Conservation (phyloP, 768 basidiomycete species). For the Dacryopinax primogenitus region DNA sequence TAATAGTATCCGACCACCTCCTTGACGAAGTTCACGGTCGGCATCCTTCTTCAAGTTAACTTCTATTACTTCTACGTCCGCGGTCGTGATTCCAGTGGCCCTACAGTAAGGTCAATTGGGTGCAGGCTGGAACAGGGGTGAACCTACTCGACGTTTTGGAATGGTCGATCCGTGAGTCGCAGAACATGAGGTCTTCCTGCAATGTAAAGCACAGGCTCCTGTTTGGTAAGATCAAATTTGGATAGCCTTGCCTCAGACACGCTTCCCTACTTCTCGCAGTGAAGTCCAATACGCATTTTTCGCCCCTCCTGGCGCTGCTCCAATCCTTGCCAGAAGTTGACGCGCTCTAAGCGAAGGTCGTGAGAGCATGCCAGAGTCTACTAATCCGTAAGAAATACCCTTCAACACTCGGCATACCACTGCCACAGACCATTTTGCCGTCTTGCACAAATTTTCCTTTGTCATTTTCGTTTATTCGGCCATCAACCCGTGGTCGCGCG, state of each 20-base stretch:
- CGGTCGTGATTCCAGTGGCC: slow-evolving; percentile 85
- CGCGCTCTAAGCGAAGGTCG: slow-evolving; percentile 44
- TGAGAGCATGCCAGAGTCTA: background rate
- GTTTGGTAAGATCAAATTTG: slow-evolving; percentile 11
- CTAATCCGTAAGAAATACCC: slow-evolving; percentile 40
- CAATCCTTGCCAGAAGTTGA: slow-evolving; percentile 61
- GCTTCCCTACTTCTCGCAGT: slow-evolving; percentile 55
- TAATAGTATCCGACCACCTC: slow-evolving; percentile 64
- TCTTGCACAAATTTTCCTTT: slow-evolving; percentile 32
- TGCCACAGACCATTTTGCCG: slow-evolving; percentile 45
- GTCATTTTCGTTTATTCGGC: slow-evolving; percentile 24
- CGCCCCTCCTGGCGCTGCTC: slow-evolving; percentile 63
- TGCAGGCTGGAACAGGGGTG: background rate
- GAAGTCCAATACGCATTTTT: slow-evolving; percentile 89
- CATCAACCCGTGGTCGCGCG: background rate
- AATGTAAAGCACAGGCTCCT: slow-evolving; percentile 91
- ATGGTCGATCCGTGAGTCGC: slow-evolving; percentile 69
- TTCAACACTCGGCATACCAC: slow-evolving; percentile 89
- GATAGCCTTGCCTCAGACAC: background rate
- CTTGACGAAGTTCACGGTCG: slow-evolving; percentile 58
- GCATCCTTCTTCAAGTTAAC: slow-evolving; percentile 76
- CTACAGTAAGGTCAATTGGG: slow-evolving; percentile 28
- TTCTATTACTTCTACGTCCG: slow-evolving; percentile 87
- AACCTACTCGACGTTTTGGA: slow-evolving; percentile 83
- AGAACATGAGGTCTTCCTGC: slow-evolving; percentile 81